These are phyloP conservation scores for Metschnikowia anglica DNA, from an alignment of 805 yeast species.

Conservation along the genomic window DNA sequence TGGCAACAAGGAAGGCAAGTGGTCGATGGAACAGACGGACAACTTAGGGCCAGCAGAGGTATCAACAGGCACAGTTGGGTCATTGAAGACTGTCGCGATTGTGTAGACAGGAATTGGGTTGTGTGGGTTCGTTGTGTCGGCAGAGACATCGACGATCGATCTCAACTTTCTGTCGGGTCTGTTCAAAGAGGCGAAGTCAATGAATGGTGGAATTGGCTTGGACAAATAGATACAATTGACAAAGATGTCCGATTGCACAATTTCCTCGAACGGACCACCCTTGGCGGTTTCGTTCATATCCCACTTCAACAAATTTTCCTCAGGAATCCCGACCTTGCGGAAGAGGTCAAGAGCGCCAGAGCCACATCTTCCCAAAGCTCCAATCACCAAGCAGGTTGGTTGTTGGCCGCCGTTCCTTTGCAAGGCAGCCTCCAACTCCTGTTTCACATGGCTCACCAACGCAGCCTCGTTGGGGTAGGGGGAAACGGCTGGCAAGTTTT, in stretches of 20 bases:
- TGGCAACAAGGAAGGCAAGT: constrained; percentile 91
- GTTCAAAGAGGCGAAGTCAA: constrained; percentile 68
- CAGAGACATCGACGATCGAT: constrained; percentile 95
- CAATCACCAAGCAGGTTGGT: constrained; percentile 86
- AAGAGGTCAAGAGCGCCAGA: constrained; percentile 91
- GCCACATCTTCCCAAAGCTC: constrained; percentile 98
- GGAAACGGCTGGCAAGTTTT: constrained; percentile 73
- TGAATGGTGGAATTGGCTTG: constrained; percentile 89
- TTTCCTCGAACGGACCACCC: constrained; percentile 97
- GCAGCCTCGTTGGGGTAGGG: constrained; percentile 81
- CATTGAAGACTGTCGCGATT: constrained; percentile 83
- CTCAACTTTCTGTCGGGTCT: constrained; percentile 69
- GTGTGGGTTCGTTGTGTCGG: constrained; percentile 98
- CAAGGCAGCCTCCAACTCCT: constrained; percentile 54
- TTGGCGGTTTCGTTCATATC: constrained; percentile 94
- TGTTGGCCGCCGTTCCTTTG: constrained; percentile 57
- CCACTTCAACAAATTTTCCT: constrained; percentile 82
- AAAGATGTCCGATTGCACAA: constrained; percentile 82
- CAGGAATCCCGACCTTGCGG: constrained; percentile 84
- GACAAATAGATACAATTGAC: constrained; percentile 95
- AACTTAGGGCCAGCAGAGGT: constrained; percentile 79
- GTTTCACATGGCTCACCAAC: constrained; percentile 69
- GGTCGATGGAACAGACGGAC: constrained; percentile 94
- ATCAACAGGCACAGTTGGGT: constrained; percentile 86
- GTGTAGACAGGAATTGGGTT: constrained; percentile 95